A percentile compares a stretch with the other conserved stretches of the same genome.
phyloP scores from a whole-genome alignment of 2,329 filamentous ascomycete species.

The Colletotrichum caudatum region DNA sequence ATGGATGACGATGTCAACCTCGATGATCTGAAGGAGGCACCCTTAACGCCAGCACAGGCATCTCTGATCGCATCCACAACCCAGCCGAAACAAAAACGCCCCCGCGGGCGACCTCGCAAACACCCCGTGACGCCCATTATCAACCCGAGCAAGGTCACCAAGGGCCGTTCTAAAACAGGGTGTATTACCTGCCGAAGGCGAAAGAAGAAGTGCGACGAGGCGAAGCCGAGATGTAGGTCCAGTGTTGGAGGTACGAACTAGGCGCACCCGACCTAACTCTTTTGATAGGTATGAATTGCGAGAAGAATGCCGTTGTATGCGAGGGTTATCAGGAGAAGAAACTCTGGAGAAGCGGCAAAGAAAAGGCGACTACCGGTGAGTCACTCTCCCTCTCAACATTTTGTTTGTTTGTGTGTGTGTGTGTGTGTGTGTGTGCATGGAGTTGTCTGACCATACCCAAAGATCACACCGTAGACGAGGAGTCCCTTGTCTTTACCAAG shows the following conservation, averaged over 20 bases:
- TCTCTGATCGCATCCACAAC: slow-evolving; percentile 40
- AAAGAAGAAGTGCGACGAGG: slow-evolving; percentile 80
- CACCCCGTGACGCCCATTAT: slow-evolving; percentile 73
- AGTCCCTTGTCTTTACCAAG: slow-evolving; percentile 61
- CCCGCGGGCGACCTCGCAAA: slow-evolving; percentile 85
- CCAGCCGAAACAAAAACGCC: slow-evolving; percentile 67
- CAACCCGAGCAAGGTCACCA: slow-evolving; percentile 76
- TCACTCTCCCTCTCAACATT: slow-evolving; percentile 8
- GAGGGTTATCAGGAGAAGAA: slow-evolving; percentile 91
- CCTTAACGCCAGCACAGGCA: slow-evolving; percentile 46
- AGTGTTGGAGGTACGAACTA: slow-evolving; percentile 9
- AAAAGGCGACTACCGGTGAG: slow-evolving; percentile 77
- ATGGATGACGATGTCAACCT: slow-evolving; percentile 67
- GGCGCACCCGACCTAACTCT: slow-evolving; percentile 30
- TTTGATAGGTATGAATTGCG: slow-evolving; percentile 80
- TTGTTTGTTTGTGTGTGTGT: background rate
- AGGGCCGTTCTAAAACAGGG: slow-evolving; percentile 79
- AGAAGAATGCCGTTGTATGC: slow-evolving; percentile 93
- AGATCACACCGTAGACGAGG: slow-evolving; percentile 31
- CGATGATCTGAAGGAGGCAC: slow-evolving; percentile 62
- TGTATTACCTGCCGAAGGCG: slow-evolving; percentile 76
- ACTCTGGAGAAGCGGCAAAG: slow-evolving; percentile 87
- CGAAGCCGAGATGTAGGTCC: slow-evolving; percentile 73
- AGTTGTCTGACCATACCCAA: slow-evolving; percentile 4
- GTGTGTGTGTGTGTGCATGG: too few relatives aligned